These are phyloP conservation scores for Huntiella abstrusa DNA, from an alignment of 2,329 filamentous ascomycete genomes.

Conservation along the genomic window DNA sequence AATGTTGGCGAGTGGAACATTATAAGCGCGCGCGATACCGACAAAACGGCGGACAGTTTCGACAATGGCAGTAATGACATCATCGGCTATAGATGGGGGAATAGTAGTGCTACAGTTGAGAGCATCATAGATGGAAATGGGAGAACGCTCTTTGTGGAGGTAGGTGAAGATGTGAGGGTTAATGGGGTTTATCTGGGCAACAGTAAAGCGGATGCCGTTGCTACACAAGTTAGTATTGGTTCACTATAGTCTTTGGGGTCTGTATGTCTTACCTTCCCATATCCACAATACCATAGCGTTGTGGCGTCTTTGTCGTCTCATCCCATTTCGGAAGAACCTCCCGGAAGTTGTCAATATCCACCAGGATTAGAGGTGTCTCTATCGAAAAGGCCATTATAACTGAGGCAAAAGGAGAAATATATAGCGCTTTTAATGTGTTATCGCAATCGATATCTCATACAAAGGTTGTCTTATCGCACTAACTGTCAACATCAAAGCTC, in stretches of 20 bases:
- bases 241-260: neutral
- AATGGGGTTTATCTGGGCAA: slow-evolving; percentile 58
- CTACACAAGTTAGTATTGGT: slow-evolving; percentile 22
- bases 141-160: slow-evolving; percentile 57
- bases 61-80: slow-evolving; percentile 48
- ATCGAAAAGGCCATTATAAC: too few relatives aligned
- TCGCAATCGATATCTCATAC: too few relatives aligned
- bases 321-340: slow-evolving; percentile 31
- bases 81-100: slow-evolving; percentile 26
- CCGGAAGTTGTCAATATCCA: slow-evolving; percentile 33
- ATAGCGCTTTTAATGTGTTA: too few relatives aligned
- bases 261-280: slow-evolving; percentile 32
- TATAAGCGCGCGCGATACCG: slow-evolving; percentile 48
- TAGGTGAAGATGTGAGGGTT: slow-evolving; percentile 55
- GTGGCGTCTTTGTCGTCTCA: slow-evolving; percentile 23
- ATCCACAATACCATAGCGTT: slow-evolving; percentile 38
- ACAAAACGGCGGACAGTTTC: slow-evolving; percentile 51
- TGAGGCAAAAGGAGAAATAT: too few relatives aligned
- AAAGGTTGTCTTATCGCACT: too few relatives aligned
- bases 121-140: slow-evolving; percentile 77
- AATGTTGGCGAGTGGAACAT: slow-evolving; percentile 45
- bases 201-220: slow-evolving; percentile 86
- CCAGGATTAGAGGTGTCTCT: slow-evolving; percentile 14
- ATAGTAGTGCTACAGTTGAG: slow-evolving; percentile 29
- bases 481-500: too few relatives aligned